phyloP scores from a whole-genome alignment of 306 rosid species.

The Carpinus fangiana region DNA sequence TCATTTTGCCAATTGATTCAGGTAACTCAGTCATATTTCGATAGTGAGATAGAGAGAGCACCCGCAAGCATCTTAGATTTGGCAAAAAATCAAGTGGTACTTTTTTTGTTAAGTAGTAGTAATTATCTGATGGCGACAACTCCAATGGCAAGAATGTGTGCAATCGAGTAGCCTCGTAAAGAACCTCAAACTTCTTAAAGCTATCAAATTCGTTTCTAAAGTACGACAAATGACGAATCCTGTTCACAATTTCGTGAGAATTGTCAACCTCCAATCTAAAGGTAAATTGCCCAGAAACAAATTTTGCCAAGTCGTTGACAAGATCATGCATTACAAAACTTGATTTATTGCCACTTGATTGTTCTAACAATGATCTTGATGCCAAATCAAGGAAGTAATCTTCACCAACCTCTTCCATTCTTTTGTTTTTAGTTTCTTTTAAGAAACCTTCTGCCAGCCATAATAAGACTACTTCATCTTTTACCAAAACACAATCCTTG shows the following conservation, averaged over 20 bases:
- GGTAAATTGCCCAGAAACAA: neutral
- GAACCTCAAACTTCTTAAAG: too few species aligned
- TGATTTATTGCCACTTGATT: neutral
- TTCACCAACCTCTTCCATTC: conserved; percentile 11
- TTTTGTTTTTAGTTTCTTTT: neutral
- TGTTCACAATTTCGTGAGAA: neutral
- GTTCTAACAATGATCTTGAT: conserved; percentile 15
- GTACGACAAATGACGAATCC: too few species aligned
- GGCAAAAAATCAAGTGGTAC: neutral
- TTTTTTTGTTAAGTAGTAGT: neutral
- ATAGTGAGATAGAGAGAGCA: neutral
- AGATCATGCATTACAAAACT: conserved; percentile 13
- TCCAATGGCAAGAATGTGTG: neutral
- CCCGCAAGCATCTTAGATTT: neutral
- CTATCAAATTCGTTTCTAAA: too few species aligned
- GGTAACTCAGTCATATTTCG: neutral
- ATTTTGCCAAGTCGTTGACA: conserved; percentile 23
- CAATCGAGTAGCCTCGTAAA: too few species aligned
- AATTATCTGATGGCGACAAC: neutral
- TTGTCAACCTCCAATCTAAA: neutral
- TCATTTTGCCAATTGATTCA: conserved; percentile 2
- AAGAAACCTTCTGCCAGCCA: conserved; percentile 32
- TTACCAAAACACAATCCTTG: conserved; percentile 26
- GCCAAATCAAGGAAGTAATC: conserved; percentile 8
- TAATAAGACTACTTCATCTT: neutral